A percentile compares a stretch with the other conserved stretches of the same genome.
Evolutionary conservation across 257 asterid species (phyloP).

Genomic region (Solanum virginianum): DNA sequence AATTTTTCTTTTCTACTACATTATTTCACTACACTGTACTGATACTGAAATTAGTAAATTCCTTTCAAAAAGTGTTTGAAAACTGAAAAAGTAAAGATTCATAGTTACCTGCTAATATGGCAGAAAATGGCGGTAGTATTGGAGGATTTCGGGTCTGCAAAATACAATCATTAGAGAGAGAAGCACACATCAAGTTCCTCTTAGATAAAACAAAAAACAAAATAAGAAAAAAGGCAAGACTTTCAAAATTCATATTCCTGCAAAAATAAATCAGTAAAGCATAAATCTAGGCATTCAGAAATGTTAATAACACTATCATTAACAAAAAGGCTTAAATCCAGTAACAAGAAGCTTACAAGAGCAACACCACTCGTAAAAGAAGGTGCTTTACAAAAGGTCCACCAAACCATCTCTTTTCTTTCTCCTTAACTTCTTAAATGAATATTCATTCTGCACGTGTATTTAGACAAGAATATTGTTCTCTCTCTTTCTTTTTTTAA

Average conservation of each 20-base stretch:
- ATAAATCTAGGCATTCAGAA: not conserved
- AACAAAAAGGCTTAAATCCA: not conserved
- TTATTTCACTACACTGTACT: not conserved
- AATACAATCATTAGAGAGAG: not conserved
- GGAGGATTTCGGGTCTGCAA: slow-evolving; percentile 85
- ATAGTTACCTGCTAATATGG: slow-evolving; percentile 50
- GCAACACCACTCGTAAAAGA: not conserved
- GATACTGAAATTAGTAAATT: not conserved
- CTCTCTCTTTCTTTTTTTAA: not conserved
- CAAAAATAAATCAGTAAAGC: not conserved
- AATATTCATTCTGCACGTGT: not conserved
- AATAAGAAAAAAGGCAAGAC: not conserved
- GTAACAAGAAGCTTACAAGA: not conserved
- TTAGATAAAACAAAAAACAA: not conserved
- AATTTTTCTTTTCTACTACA: not conserved
- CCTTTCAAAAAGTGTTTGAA: not conserved
- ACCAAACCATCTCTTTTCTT: not conserved
- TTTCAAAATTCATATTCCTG: not conserved
- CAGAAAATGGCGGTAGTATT: slow-evolving; percentile 80
- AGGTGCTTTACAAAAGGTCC: not conserved
- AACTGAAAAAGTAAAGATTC: not conserved
- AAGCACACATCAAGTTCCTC: not conserved
- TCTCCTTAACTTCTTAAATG: not conserved
- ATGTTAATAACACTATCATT: not conserved
- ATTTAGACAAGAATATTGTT: not conserved